Evolutionary conservation across 2,329 filamentous ascomycete genomes (phyloP).

Genomic region (Alternaria conjuncta): DNA sequence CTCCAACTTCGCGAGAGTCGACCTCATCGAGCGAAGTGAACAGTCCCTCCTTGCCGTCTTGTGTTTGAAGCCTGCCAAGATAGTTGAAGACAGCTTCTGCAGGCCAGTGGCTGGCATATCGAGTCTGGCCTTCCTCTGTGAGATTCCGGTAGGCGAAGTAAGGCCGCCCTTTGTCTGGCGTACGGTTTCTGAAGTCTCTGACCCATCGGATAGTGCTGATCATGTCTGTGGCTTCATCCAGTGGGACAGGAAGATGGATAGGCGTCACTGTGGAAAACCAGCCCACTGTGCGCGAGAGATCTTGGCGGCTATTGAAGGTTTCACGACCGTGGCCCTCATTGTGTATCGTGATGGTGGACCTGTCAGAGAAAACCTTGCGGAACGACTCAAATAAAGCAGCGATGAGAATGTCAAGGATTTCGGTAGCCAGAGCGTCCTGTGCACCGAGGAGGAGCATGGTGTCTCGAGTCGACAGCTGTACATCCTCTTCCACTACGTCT

Average conservation of each 20-base stretch:
- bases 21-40: conserved; percentile 31
- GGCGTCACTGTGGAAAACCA: conserved; percentile 57
- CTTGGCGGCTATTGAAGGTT: conserved; percentile 53
- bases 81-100: conserved; percentile 45
- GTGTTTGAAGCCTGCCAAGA: conserved; percentile 38
- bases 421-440: conserved; percentile 44
- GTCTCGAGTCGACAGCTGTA: conserved; percentile 40
- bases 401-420: conserved; percentile 47
- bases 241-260: conserved; percentile 31
- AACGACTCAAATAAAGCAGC: conserved; percentile 52
- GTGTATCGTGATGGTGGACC: conserved; percentile 51
- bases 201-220: conserved; percentile 44
- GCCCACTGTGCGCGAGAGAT: conserved; percentile 58
- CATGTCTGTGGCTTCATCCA: conserved; percentile 36
- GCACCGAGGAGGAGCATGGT: conserved; percentile 42
- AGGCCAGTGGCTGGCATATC: conserved; percentile 41
- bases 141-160: conserved; percentile 41
- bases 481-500: conserved; percentile 39
- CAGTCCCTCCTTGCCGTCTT: conserved; percentile 38
- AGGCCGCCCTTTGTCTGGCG: conserved; percentile 40
- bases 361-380: conserved; percentile 50
- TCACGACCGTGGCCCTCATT: conserved; percentile 59
- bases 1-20: conserved; percentile 32
- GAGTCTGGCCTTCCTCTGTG: conserved; percentile 30
- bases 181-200: conserved; percentile 38